Base-by-base conservation (phyloP, 345 rosid species). In the Streptanthus diversifolius region DNA sequence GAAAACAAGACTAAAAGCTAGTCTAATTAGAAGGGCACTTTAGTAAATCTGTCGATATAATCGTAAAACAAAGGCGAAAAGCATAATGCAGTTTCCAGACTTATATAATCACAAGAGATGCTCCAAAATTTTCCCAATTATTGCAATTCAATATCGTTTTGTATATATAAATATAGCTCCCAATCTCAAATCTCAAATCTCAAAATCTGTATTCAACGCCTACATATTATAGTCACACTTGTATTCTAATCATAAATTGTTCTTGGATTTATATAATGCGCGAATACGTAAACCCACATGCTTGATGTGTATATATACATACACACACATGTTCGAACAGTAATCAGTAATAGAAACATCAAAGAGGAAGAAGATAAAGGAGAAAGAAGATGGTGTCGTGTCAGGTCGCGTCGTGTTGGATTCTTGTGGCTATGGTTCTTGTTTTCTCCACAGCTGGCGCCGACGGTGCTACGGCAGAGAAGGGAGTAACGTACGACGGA, bases 401-500 rank as follows among this genome's bases (percentile, higher is more conserved):
- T 62, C 75, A 29, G 44, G 59, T n/a, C 57, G 44, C 44, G 52
- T 54, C 15, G 27, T 55, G 67, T 75, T 75, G 33, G 71, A 21
- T 55, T 56, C 39, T 76, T 63, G 3, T 76, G 71, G 51, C 29
- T 19, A 62, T 15, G 39, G 7, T 63, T 76, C 60, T 61, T 68
- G 70, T 53, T 27, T 12, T 56, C 60, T 10, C 59, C 56, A 35
- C 27, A 30, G 55, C 2, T 15, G 15, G 5, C 33, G 41, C 48
- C 71, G 80, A 62, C 13, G 55, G 55, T 21, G 67, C 53, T 45
- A 56, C 80, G 75, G 71, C 71, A 61, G 71, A 36, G 80, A 76
- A 70, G 32, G 70, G 65, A 48, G 75, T 79, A 45, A 63, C 74
- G 44, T 69, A 85, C 29, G 88, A 85, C 44, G 85, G 85, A 74